Evolutionary conservation across 2,329 filamentous ascomycete genomes (phyloP).

Genomic region (Colletotrichum melonis): DNA sequence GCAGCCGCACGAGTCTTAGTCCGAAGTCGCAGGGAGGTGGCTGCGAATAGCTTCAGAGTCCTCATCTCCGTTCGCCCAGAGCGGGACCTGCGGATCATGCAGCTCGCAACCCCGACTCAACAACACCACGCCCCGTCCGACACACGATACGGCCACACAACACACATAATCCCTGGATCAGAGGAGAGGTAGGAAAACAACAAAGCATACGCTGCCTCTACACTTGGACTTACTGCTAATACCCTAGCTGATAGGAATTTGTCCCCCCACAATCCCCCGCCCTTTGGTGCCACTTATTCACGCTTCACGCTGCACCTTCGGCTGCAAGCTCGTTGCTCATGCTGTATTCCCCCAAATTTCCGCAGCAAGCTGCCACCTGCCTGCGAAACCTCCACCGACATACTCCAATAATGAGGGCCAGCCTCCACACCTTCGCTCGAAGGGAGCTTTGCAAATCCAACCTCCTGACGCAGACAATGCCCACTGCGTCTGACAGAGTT

Average conservation of each 20-base stretch:
- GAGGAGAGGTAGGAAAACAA: neutral
- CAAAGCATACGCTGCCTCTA: neutral
- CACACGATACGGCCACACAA: neutral
- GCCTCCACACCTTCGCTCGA: constrained; percentile 35
- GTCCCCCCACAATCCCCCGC: constrained; percentile 17
- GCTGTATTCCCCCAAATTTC: neutral
- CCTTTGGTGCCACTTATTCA: neutral
- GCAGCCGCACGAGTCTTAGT: constrained; percentile 8
- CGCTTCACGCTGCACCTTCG: neutral
- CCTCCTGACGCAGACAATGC: constrained; percentile 18
- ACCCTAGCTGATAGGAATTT: neutral
- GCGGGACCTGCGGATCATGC: constrained; percentile 35
- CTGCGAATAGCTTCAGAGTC: constrained; percentile 32
- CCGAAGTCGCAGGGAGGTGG: constrained; percentile 23
- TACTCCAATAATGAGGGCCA: constrained; percentile 6
- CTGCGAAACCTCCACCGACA: neutral
- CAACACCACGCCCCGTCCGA: neutral
- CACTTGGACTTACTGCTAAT: neutral
- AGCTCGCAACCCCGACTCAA: constrained; percentile 17
- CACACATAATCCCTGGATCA: neutral
- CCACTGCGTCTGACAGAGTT: constrained; percentile 15
- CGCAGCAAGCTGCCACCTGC: neutral
- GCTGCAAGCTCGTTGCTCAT: neutral
- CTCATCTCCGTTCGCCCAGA: constrained; percentile 33
- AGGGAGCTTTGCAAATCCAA: constrained; percentile 25